phyloP scores from a whole-genome alignment of 441 rosid species.

The Gossypium trilobum region DNA sequence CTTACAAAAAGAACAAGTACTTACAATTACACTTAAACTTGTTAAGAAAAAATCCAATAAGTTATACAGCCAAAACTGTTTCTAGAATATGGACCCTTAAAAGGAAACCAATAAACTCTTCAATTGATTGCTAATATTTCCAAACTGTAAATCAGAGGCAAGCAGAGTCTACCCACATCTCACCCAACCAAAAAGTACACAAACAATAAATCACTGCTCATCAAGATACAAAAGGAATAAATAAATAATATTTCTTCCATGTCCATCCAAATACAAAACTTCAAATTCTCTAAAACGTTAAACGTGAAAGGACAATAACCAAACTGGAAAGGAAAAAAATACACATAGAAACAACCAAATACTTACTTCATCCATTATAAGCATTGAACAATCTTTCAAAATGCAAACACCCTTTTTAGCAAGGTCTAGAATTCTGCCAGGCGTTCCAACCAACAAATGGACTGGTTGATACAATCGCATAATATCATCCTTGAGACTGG shows the following conservation, averaged over 20 bases:
- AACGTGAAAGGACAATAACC: background rate
- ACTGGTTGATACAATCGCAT: conserved; percentile 98
- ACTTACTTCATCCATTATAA: conserved; percentile 90
- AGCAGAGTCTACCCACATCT: background rate
- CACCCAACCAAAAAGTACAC: background rate
- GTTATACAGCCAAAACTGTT: background rate
- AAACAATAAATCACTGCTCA: background rate
- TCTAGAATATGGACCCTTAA: background rate
- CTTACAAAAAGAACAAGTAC: background rate
- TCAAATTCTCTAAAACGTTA: background rate
- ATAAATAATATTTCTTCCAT: background rate
- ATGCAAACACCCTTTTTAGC: conserved; percentile 84
- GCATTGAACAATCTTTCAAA: conserved; percentile 87
- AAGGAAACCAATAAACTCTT: background rate
- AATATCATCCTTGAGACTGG: conserved; percentile 93
- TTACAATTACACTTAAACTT: background rate
- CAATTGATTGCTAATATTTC: background rate
- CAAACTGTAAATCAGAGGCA: background rate
- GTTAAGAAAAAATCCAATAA: background rate
- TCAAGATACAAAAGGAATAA: background rate
- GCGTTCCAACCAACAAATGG: conserved; percentile 91
- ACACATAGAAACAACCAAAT: conserved; percentile 8
- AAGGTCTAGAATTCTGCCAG: conserved; percentile 91
- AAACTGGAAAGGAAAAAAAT: background rate
- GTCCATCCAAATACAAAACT: background rate